A percentile compares a stretch with the other conserved stretches of the same genome.
Evolutionary conservation across 2,329 filamentous ascomycete species (phyloP).

Genomic region (Neofusicoccum parvum): DNA sequence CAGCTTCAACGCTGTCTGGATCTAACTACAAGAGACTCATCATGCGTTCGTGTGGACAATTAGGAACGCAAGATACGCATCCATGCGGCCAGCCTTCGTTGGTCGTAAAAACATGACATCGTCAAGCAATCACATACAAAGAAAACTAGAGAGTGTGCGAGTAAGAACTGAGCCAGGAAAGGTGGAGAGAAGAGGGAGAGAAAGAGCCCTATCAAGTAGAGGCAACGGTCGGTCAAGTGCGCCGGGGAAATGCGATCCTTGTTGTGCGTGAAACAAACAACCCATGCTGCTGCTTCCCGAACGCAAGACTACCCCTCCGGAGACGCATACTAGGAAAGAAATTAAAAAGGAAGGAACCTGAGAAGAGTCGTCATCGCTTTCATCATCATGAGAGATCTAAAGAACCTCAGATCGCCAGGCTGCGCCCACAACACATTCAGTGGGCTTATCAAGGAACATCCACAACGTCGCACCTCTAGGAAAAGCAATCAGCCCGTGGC

Average conservation of each 20-base stretch:
- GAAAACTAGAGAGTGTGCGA: slow-evolving; percentile 1
- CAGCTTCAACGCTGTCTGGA: not conserved
- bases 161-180: not conserved
- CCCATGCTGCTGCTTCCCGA: slow-evolving; percentile 8
- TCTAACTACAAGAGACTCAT: slow-evolving; percentile 16
- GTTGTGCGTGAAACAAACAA: slow-evolving; percentile 14
- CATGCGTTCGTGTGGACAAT: slow-evolving; percentile 10
- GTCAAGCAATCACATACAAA: slow-evolving; percentile 16
- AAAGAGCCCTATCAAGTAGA: not conserved
- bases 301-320: slow-evolving; percentile 6
- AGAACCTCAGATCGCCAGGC: not conserved
- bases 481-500: slow-evolving; percentile 1
- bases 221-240: not conserved
- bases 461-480: slow-evolving; percentile 11
- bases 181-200: not conserved
- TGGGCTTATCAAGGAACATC: slow-evolving; percentile 3
- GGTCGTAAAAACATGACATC: slow-evolving; percentile 18
- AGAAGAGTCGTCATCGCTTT: slow-evolving; percentile 16
- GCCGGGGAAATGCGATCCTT: slow-evolving; percentile 10
- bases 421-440: not conserved
- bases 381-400: slow-evolving; percentile 17
- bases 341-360: slow-evolving; percentile 13
- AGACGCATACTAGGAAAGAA: not conserved
- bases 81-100: slow-evolving; percentile 10
- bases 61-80: slow-evolving; percentile 9